Evolutionary conservation across 1,284 basidiomycete species (phyloP), one percentile per base, ranked within the genome.

Genomic region (Papiliotrema laurentii): DNA sequence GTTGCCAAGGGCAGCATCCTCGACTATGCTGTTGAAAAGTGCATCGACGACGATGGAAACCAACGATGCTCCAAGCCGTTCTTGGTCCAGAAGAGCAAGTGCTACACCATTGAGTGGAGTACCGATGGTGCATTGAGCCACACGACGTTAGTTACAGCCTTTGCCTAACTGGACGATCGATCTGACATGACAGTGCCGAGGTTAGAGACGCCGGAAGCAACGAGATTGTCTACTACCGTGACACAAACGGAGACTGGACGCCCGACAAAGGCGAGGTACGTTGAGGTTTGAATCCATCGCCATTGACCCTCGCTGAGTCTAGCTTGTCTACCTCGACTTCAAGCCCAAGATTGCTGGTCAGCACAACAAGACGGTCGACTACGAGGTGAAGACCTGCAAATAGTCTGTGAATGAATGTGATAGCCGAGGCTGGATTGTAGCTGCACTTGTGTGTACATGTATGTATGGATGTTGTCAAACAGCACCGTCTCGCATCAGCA

Each of bases 271-370:
- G 60, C 47, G 68, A 71, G 62, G 66, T 69, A 55, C 58, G 63
- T 59, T 10, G 11, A 9, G 5, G 14, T 18, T 35, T 27, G n/a
- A 13, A 26, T n/a, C 18, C 22, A n/a, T 43, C n/a, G 35, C 38
- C 5, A 24, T n/a, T 10, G 19, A 16, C 18, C 26, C 21, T 22
- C 22, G 26, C 44, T 45, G 38, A 41, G 26, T 38, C 1, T 49
- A 66, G 60, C 64, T 74, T 39, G 68, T 69, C 35, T 74, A 72
- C 61, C 55, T 72, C 53, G 69, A 73, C 59, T 74, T 73, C 54
- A 71, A 60, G 64, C 68, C 68, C 56, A 71, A 71, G 59, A 54
- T 70, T 36, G 60, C 60, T 35, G 59, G 55, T n/a, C 63, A 64
- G 59, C 60, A 60, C 27, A 65, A 68, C 63, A 60, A 63, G 54